These are phyloP conservation scores for Fonsecaea pedrosoi DNA, from an alignment of 2,329 filamentous ascomycete genomes.

Conservation along the genomic window DNA sequence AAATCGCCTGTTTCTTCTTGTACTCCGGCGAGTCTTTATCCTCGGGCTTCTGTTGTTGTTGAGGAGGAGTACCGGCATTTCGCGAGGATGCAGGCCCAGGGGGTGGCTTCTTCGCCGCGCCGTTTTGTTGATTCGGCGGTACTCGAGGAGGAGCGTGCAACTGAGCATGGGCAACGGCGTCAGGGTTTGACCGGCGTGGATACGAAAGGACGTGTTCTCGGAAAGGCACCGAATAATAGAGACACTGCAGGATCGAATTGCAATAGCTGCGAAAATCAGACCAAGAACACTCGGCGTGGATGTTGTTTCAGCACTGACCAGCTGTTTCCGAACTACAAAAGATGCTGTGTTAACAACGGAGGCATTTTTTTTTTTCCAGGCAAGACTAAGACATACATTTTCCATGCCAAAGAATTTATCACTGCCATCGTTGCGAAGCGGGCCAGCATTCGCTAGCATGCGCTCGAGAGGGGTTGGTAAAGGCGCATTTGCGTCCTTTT, in stretches of 20 bases:
- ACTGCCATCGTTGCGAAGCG: slow-evolving; percentile 83
- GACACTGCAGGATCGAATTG: slow-evolving; percentile 96
- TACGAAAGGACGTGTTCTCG: slow-evolving; percentile 94
- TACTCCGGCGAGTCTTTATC: slow-evolving; percentile 96
- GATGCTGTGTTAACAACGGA: slow-evolving; percentile 11
- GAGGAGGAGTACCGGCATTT: slow-evolving; percentile 41
- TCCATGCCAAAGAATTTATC: slow-evolving; percentile 99
- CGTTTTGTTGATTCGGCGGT: slow-evolving; percentile 56
- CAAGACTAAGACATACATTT: slow-evolving; percentile 71
- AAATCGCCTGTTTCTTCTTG: slow-evolving; percentile 94
- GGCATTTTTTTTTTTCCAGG: background rate
- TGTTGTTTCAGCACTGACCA: slow-evolving; percentile 67
- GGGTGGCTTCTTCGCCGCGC: slow-evolving; percentile 52
- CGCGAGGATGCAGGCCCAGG: slow-evolving; percentile 44
- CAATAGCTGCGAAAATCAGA: slow-evolving; percentile 75
- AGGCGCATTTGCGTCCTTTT: slow-evolving; percentile 66
- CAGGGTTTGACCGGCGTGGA: slow-evolving; percentile 73
- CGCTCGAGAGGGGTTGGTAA: slow-evolving; percentile 69
- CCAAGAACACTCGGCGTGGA: slow-evolving; percentile 30
- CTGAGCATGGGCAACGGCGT: slow-evolving; percentile 70
- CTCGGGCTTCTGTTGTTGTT: slow-evolving; percentile 72
- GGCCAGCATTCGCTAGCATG: slow-evolving; percentile 81
- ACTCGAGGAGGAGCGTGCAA: slow-evolving; percentile 65
- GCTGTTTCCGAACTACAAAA: slow-evolving; percentile 86
- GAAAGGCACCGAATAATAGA: slow-evolving; percentile 94